Evolutionary conservation across 805 yeast species (phyloP).

Genomic region (Lipomyces mesembrius): DNA sequence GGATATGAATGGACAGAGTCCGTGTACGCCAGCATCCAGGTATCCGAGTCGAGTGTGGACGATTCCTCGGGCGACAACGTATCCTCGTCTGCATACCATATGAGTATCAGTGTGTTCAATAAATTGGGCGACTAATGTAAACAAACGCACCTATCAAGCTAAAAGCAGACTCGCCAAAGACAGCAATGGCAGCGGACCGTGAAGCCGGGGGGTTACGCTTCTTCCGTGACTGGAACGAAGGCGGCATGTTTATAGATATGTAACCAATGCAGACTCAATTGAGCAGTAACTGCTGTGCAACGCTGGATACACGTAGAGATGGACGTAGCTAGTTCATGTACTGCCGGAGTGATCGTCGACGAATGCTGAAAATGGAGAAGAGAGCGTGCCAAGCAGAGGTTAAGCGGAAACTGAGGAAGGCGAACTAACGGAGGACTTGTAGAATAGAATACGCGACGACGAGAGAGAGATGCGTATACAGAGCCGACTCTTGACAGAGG

Average conservation of each 20-base stretch:
- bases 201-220: constrained; percentile 17
- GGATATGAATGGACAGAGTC: constrained; percentile 24
- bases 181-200: constrained; percentile 29
- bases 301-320: neutral
- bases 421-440: no score
- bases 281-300: constrained; percentile 3
- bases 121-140: no score
- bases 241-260: constrained; percentile 7
- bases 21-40: constrained; percentile 28
- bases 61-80: constrained; percentile 34
- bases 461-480: no score
- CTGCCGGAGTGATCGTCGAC: neutral
- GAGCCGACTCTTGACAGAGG: no score
- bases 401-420: neutral
- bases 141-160: constrained; percentile 9
- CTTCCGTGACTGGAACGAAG: constrained; percentile 19
- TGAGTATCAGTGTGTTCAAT: neutral
- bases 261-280: constrained; percentile 3
- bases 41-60: constrained; percentile 31
- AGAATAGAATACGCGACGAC: no score
- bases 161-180: constrained; percentile 29
- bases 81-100: constrained; percentile 26
- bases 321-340: neutral
- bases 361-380: neutral
- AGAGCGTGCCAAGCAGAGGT: neutral